A percentile compares a stretch with the other conserved stretches of the same genome.
These are phyloP conservation scores for Blastobotrys robertii DNA, from an alignment of 805 yeast species.

Conservation along the genomic window DNA sequence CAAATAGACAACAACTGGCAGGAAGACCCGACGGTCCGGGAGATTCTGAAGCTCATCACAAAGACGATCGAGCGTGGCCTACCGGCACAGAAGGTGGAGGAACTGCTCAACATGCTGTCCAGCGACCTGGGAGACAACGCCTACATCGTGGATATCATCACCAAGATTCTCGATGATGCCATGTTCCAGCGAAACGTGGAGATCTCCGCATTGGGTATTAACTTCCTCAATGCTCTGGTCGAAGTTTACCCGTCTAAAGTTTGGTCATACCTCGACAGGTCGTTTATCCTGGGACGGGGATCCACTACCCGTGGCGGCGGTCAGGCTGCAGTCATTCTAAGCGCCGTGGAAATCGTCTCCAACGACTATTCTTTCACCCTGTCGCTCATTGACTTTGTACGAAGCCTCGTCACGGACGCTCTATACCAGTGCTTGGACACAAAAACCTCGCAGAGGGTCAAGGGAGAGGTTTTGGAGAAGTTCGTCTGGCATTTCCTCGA, in stretches of 20 bases:
- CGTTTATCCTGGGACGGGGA: slow-evolving; percentile 48
- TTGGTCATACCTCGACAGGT: slow-evolving; percentile 68
- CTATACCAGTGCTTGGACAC: slow-evolving; percentile 27
- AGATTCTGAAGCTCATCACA: slow-evolving; percentile 43
- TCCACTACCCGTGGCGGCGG: slow-evolving; percentile 36
- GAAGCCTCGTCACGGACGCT: slow-evolving; percentile 40
- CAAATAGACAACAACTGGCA: slow-evolving; percentile 11
- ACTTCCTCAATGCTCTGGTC: slow-evolving; percentile 41
- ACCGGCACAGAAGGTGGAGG: slow-evolving; percentile 31
- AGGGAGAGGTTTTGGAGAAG: slow-evolving; percentile 45
- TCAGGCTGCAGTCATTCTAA: slow-evolving; percentile 48
- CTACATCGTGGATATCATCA: slow-evolving; percentile 53
- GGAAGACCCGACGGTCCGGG: slow-evolving; percentile 34
- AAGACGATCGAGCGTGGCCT: slow-evolving; percentile 33
- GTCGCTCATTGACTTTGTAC: slow-evolving; percentile 45
- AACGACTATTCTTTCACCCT: slow-evolving; percentile 61
- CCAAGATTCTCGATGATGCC: slow-evolving; percentile 59
- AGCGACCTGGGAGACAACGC: slow-evolving; percentile 35
- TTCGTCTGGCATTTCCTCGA: slow-evolving; percentile 49
- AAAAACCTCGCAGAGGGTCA: slow-evolving; percentile 32
- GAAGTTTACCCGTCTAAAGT: slow-evolving; percentile 51
- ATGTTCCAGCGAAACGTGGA: slow-evolving; percentile 44
- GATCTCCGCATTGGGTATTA: slow-evolving; percentile 36
- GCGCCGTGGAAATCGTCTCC: slow-evolving; percentile 59
- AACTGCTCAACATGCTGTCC: slow-evolving; percentile 33